phyloP scores from a whole-genome alignment of 2,329 filamentous ascomycete species.

The Pseudodiploospora longispora region DNA sequence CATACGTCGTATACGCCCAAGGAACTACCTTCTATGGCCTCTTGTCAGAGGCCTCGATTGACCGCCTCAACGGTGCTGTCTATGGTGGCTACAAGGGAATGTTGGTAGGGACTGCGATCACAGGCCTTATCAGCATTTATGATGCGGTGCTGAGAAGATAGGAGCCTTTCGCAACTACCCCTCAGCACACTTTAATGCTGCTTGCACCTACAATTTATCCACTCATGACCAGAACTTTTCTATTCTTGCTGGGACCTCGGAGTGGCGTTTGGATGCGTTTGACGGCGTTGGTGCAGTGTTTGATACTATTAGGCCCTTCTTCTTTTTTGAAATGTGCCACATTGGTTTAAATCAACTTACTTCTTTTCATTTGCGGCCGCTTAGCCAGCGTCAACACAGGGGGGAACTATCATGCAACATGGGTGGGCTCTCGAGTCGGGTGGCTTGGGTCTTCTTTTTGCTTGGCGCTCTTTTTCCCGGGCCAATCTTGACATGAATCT shows the following conservation, averaged over 20 bases:
- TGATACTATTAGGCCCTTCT: constrained; percentile 18
- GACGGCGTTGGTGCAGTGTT: constrained; percentile 21
- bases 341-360: no score
- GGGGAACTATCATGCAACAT: no score
- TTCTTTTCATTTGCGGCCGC: no score
- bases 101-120: constrained; percentile 60
- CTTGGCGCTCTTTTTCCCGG: no score
- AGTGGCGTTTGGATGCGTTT: constrained; percentile 22
- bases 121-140: constrained; percentile 62
- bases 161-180: background rate
- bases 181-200: no score
- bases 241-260: constrained; percentile 1
- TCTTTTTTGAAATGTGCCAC: background rate
- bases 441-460: no score
- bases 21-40: constrained; percentile 55
- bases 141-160: constrained; percentile 69
- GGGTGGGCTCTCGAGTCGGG: no score
- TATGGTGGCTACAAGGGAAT: constrained; percentile 66
- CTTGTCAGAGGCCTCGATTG: constrained; percentile 51
- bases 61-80: constrained; percentile 55
- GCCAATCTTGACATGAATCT: no score
- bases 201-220: no score
- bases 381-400: no score
- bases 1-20: constrained; percentile 72
- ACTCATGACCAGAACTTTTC: background rate